Conservation (phyloP, 1,284 basidiomycete genomes). For the Heterobasidion irregulare region DNA sequence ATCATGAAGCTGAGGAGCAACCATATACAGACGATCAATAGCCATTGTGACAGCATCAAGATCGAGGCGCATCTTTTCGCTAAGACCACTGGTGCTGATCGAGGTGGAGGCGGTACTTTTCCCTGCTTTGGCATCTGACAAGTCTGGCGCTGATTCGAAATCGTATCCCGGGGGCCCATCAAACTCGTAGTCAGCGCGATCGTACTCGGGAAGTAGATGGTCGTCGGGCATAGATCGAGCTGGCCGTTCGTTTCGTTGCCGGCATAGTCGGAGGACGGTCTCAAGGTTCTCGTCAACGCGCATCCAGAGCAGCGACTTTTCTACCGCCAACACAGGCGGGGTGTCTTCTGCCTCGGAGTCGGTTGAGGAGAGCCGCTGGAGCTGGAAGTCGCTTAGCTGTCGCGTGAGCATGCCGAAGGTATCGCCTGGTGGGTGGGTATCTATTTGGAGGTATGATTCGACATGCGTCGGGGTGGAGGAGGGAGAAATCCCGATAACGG, state of each 20-base stretch:
- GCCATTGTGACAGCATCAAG: conserved; percentile 77
- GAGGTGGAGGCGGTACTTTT: neutral
- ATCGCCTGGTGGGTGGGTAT: conserved; percentile 22
- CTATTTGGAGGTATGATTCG: neutral
- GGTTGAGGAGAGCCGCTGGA: conserved; percentile 31
- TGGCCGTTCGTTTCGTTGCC: conserved; percentile 37
- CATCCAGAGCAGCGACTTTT: conserved; percentile 64
- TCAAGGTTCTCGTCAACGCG: conserved; percentile 70
- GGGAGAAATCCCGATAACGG: conserved; percentile 23
- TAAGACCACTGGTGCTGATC: conserved; percentile 7
- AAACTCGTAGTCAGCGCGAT: conserved; percentile 36
- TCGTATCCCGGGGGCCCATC: conserved; percentile 57
- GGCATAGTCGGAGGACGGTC: conserved; percentile 54
- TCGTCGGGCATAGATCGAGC: conserved; percentile 21
- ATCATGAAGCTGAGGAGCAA: conserved; percentile 78
- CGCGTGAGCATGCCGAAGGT: conserved; percentile 55
- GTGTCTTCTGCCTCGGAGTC: conserved; percentile 6
- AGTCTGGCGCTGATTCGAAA: conserved; percentile 13
- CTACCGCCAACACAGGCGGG: conserved; percentile 47
- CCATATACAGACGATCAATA: conserved; percentile 77
- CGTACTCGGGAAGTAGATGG: conserved; percentile 62
- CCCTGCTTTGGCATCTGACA: neutral
- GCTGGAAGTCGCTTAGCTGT: conserved; percentile 61
- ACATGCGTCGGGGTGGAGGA: conserved; percentile 8
- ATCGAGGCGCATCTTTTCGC: conserved; percentile 74